These are phyloP conservation scores for Tremellales sp. DNA, from an alignment of 1,284 basidiomycete species.

Conservation along the genomic window DNA sequence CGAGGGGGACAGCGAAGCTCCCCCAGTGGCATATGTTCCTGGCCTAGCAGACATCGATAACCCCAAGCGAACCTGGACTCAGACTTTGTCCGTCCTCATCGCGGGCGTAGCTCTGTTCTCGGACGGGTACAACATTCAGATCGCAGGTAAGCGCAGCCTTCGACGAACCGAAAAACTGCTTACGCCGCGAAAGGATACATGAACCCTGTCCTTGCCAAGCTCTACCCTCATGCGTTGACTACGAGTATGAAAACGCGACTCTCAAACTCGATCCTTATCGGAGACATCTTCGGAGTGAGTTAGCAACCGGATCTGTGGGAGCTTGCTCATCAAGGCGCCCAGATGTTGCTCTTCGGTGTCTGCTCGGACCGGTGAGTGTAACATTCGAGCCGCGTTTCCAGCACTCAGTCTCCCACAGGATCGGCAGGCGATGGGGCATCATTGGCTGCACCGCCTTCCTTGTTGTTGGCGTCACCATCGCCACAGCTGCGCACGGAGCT, in stretches of 20 bases:
- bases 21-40: conserved; percentile 2
- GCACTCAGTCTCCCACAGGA: no score
- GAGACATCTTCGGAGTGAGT: conserved; percentile 22
- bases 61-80: conserved; percentile 7
- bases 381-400: background rate
- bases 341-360: conserved; percentile 19
- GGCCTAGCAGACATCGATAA: conserved; percentile 8
- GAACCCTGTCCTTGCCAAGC: conserved; percentile 15
- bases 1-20: no score
- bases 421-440: conserved; percentile 31
- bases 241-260: conserved; percentile 27
- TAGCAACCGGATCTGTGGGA: background rate
- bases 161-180: no score
- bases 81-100: conserved; percentile 18
- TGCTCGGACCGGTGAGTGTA: conserved; percentile 23
- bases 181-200: conserved; percentile 4
- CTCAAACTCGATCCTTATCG: conserved; percentile 29
- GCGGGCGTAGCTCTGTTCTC: conserved; percentile 27
- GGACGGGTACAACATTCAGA: conserved; percentile 32
- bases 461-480: conserved; percentile 27
- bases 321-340: no score
- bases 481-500: conserved; percentile 18
- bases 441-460: conserved; percentile 27
- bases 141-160: conserved; percentile 17
- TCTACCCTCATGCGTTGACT: conserved; percentile 18